Base-by-base conservation (phyloP, 345 rosid species). In the Rubroshorea leprosula region DNA sequence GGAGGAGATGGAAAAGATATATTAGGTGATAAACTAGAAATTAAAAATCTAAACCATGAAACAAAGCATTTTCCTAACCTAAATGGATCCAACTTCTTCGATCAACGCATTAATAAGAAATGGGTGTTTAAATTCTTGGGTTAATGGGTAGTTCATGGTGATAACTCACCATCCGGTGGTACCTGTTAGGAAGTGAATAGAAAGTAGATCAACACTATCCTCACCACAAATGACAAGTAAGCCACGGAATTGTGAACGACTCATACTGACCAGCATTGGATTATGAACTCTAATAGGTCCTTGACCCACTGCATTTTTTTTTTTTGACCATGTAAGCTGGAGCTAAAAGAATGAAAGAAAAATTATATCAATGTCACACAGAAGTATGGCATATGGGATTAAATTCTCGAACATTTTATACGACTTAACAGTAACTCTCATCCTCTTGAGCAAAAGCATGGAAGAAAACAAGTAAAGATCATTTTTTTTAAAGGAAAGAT, bases 81-180 rank as follows among this genome's bases (percentile, higher is more conserved):
- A 77, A 52, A 80, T 71, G 17, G 66, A 17, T 52, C 85, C 82
- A 51, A 82, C 82, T 53, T 74, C 85, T 72, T 80, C 85, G 63
- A 80, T 73, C 80, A 77, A 74, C 5, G 85, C 73, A 20, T 70
- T 80, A 51, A 80, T 73, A 1, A 76, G 80, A 27, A 80, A 80
- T 4, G 80, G 85, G 60, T 82, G 85, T 61, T 70, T 80, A 56
- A 80, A 80, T 73, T 77, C 82, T 65, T 80, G 82, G 55, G 85
- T 77, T 78, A 77, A 72, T 39, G 80, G 80, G 47, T 80, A 80
- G 67, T 77, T 80, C 82, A 77, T 77, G 57, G 75, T 82, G 21
- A 76, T 52, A 80, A 80, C 62, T 80, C 82, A 17, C 85, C 85
- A 64, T 77, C 85, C 24, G 85, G 74, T 0, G 82, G 82, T 29